phyloP scores from a whole-genome alignment of 495 filamentous ascomycete species.

The Glonium stellatum region DNA sequence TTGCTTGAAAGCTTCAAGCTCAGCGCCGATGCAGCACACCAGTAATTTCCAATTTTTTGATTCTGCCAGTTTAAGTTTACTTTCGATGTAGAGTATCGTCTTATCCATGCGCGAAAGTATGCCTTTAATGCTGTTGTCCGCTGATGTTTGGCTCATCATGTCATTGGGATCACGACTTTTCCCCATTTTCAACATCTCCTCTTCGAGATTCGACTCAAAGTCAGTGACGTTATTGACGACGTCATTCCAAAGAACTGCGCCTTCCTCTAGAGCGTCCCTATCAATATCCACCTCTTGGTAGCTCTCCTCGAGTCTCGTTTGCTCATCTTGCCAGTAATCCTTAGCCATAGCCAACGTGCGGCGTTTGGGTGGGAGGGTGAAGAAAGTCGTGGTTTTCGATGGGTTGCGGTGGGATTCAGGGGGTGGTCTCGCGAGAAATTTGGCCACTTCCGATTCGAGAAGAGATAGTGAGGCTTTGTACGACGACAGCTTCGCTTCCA shows the following conservation, averaged over 20 bases:
- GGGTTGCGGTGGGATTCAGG: constrained; percentile 12
- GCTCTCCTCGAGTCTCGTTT: constrained; percentile 49
- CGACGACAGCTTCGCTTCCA: constrained; percentile 54
- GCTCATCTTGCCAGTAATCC: constrained; percentile 67
- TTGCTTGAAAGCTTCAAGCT: constrained; percentile 74
- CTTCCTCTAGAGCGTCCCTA: constrained; percentile 71
- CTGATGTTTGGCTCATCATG: not conserved
- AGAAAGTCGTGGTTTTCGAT: constrained; percentile 28
- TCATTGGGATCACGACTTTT: constrained; percentile 10
- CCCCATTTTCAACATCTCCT: constrained; percentile 42
- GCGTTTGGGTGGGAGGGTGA: constrained; percentile 54
- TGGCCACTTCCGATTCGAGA: constrained; percentile 47
- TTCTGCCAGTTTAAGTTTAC: constrained; percentile 53
- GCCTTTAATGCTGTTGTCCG: constrained; percentile 7
- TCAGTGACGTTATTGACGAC: constrained; percentile 54
- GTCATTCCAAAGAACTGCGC: constrained; percentile 71
- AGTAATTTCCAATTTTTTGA: constrained; percentile 77
- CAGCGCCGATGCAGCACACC: constrained; percentile 80
- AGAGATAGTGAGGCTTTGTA: constrained; percentile 51
- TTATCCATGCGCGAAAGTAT: constrained; percentile 51
- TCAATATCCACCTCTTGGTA: constrained; percentile 60
- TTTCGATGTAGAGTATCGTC: constrained; percentile 53
- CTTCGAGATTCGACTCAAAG: constrained; percentile 60
- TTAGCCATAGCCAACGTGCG: constrained; percentile 70
- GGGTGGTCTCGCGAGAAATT: constrained; percentile 47